Evolutionary conservation across 345 rosid genomes (phyloP).

Genomic region (Populus tremula): DNA sequence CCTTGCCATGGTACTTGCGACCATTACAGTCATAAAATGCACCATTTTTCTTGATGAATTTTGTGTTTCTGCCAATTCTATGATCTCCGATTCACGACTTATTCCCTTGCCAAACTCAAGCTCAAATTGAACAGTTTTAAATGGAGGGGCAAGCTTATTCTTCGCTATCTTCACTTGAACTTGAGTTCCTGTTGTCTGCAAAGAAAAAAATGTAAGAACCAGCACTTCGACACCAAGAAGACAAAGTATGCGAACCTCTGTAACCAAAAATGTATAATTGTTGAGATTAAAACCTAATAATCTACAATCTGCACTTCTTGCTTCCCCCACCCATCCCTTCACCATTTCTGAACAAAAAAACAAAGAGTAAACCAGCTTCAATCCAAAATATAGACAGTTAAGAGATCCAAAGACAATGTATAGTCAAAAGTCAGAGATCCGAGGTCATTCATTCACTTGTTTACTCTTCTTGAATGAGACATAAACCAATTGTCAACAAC

Average conservation of each 20-base stretch:
- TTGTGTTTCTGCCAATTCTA: conserved; percentile 73
- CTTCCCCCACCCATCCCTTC: neutral
- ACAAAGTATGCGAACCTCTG: neutral
- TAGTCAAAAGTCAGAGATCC: neutral
- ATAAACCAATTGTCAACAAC: neutral
- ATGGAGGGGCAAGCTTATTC: conserved; percentile 96
- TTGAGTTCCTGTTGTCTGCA: conserved; percentile 74
- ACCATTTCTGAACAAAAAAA: neutral
- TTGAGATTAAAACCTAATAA: neutral
- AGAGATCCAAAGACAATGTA: neutral
- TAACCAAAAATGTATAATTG: neutral
- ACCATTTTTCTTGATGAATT: conserved; percentile 50
- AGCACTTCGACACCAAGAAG: neutral
- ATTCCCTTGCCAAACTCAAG: conserved; percentile 97
- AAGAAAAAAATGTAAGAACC: neutral
- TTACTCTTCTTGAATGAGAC: neutral
- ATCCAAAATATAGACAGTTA: neutral
- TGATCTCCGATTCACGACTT: conserved; percentile 62
- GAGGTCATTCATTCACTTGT: neutral
- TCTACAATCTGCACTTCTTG: neutral
- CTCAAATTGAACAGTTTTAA: conserved; percentile 75
- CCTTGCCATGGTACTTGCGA: conserved; percentile 70
- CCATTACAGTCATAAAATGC: conserved; percentile 46
- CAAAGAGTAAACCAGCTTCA: neutral
- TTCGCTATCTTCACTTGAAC: conserved; percentile 81